Evolutionary conservation across 2,329 filamentous ascomycete species (phyloP).

Genomic region (Blastomyces parvus): DNA sequence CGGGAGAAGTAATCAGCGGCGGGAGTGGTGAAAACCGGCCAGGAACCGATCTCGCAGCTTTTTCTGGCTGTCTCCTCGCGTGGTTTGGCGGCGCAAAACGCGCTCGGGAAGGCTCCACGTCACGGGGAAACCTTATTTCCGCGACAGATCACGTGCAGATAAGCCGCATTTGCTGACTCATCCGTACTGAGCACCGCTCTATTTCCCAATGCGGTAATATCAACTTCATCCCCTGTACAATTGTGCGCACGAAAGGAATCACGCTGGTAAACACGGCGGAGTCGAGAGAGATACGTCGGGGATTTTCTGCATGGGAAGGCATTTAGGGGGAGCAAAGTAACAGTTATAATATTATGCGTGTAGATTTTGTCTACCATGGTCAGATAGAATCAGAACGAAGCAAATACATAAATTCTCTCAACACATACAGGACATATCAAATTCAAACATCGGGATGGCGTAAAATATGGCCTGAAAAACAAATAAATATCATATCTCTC

Average conservation of each 20-base stretch:
- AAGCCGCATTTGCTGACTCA: background rate
- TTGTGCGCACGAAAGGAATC: background rate
- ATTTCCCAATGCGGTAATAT: background rate
- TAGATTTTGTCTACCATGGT: background rate
- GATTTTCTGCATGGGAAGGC: background rate
- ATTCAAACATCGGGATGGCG: background rate
- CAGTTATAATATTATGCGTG: background rate
- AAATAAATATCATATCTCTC: background rate
- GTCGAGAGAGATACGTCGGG: background rate
- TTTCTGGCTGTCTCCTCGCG: background rate
- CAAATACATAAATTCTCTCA: too few species aligned
- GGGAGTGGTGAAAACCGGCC: background rate
- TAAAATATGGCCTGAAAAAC: background rate
- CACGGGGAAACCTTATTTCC: slow-evolving; percentile 1
- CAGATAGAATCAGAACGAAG: background rate
- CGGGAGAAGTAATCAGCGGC: background rate
- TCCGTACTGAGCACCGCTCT: too few species aligned
- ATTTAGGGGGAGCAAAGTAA: too few species aligned
- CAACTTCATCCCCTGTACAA: background rate
- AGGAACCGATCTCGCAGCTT: background rate
- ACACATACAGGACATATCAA: background rate
- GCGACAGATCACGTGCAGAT: background rate
- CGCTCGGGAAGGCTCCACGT: background rate
- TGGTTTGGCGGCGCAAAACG: slow-evolving; percentile 1
- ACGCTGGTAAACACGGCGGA: background rate